Evolutionary conservation across 1,284 basidiomycete genomes (phyloP), one percentile per base, ranked within the genome.

Genomic region (Leccinum fuscescens): DNA sequence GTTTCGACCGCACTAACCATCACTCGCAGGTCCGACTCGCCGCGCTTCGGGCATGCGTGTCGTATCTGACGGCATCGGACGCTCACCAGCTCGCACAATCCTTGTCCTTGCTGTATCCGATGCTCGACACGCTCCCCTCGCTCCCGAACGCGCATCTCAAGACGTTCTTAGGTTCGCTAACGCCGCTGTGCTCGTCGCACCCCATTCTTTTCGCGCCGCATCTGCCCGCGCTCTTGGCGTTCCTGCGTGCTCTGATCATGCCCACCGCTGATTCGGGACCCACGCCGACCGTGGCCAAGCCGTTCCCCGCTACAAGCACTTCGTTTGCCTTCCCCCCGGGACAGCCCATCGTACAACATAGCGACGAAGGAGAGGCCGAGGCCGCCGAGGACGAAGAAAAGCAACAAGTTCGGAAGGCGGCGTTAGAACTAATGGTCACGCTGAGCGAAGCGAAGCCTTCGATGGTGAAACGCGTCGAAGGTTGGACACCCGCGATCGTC

Each of bases 401-500:
- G 42, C 81, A 85, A 46, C 84, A 84, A 24, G 78, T 89, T 22
- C 76, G 89, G 14, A 80, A 83, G 48, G 80, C 83, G 3, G 88
- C 88, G 14, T 72, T 92, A 12, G 90, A 93, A 71, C 84, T 92
- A 55, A 90, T 92, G 88, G 78, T 92, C 55, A 85, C 81, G n/a
- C 70, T 92, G 17, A 85, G 82, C 48, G 89, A 92, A 72, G 84
- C 87, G 1, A 78, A 80, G 24, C 85, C 89, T 0, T 75, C 72
- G 17, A 88, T 90, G 84, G 88, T 89, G n/a, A 79, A 80, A 64
- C 80, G 77, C n/a, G 77, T 79, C 0, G 80, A 82, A 24, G 88
- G 85, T 0, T 92, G 90, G 90, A 83, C 86, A 4, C 79, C 79
- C 8, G 79, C 85, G 14, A 74, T 90, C 39, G 86, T 92, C 0